Conservation (phyloP, 352 stramenopile genomes). For the Saprolegnia parasitica region DNA sequence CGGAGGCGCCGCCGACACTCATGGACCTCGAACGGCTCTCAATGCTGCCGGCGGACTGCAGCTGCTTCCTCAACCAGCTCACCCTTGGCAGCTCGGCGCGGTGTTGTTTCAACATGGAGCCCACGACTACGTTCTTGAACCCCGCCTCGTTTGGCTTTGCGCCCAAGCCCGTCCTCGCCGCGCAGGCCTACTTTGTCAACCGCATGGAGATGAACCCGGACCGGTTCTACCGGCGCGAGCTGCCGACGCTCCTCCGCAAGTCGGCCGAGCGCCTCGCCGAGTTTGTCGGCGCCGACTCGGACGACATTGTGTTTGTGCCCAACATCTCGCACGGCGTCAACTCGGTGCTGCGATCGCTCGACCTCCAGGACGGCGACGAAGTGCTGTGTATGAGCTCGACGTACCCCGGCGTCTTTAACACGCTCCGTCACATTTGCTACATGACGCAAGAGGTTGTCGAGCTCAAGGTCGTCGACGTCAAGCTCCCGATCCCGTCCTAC, state of each 20-base stretch:
- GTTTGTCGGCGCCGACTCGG: slow-evolving; percentile 64
- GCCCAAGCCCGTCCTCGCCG: slow-evolving; percentile 69
- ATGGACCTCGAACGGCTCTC: slow-evolving; percentile 22
- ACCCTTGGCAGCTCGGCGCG: slow-evolving; percentile 62
- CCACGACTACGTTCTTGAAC: slow-evolving; percentile 74
- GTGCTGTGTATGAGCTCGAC: slow-evolving; percentile 82
- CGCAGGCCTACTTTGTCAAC: slow-evolving; percentile 80
- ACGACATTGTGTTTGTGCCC: slow-evolving; percentile 82
- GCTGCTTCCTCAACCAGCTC: slow-evolving; percentile 19
- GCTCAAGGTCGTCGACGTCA: slow-evolving; percentile 78
- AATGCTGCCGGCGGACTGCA: slow-evolving; percentile 7
- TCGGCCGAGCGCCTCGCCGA: slow-evolving; percentile 54
- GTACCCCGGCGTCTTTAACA: slow-evolving; percentile 82
- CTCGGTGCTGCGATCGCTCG: slow-evolving; percentile 72
- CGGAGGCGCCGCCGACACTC: background rate
- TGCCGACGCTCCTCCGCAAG: slow-evolving; percentile 53
- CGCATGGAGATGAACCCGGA: slow-evolving; percentile 85
- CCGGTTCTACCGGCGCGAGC: slow-evolving; percentile 73
- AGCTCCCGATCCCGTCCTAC: slow-evolving; percentile 65
- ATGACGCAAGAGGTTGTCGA: slow-evolving; percentile 85
- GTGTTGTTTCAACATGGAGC: slow-evolving; percentile 75
- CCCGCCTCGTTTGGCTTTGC: slow-evolving; percentile 77
- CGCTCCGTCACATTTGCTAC: slow-evolving; percentile 77
- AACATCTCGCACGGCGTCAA: slow-evolving; percentile 84
- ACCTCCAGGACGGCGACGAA: slow-evolving; percentile 84